Percentiles rank a stretch among this genome's conserved stretches.
These are phyloP conservation scores for Aphanomyces stellatus DNA, from an alignment of 352 stramenopile genomes.

Conservation along the genomic window DNA sequence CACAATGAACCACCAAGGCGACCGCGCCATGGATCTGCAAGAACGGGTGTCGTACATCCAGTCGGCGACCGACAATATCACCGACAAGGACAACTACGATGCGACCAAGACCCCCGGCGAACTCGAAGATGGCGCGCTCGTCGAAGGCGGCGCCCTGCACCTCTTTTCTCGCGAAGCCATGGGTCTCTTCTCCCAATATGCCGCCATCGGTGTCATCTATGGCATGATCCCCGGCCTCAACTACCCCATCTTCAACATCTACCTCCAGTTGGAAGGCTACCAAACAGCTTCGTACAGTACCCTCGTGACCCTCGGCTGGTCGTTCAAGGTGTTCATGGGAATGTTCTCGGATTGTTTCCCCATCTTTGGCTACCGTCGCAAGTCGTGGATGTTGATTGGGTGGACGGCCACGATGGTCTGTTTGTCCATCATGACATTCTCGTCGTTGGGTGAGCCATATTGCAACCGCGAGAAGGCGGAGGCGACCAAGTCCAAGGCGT, in stretches of 20 bases:
- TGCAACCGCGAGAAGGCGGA: slow-evolving; percentile 18
- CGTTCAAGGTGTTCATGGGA: background rate
- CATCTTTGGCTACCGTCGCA: slow-evolving; percentile 4
- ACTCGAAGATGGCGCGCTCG: background rate
- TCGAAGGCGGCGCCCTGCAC: background rate
- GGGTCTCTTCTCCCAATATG: background rate
- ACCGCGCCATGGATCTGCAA: too few relatives aligned
- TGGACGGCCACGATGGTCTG: slow-evolving; percentile 25
- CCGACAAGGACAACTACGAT: slow-evolving; percentile 22
- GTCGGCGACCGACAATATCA: background rate
- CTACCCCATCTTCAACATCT: background rate
- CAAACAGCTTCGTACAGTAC: background rate
- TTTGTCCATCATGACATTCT: too few relatives aligned
- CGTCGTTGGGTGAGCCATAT: slow-evolving; percentile 46
- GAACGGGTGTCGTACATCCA: slow-evolving; percentile 22
- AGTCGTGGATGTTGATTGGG: slow-evolving; percentile 8
- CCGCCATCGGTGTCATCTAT: background rate
- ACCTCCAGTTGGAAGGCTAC: background rate
- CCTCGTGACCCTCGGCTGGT: background rate
- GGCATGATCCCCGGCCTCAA: background rate
- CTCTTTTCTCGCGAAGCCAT: background rate
- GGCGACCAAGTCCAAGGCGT: background rate
- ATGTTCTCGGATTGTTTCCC: background rate
- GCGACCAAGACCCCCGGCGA: background rate
- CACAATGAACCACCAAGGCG: background rate